Conservation (phyloP, 2,329 filamentous ascomycete species). For the Trichothecium sympodiale region DNA sequence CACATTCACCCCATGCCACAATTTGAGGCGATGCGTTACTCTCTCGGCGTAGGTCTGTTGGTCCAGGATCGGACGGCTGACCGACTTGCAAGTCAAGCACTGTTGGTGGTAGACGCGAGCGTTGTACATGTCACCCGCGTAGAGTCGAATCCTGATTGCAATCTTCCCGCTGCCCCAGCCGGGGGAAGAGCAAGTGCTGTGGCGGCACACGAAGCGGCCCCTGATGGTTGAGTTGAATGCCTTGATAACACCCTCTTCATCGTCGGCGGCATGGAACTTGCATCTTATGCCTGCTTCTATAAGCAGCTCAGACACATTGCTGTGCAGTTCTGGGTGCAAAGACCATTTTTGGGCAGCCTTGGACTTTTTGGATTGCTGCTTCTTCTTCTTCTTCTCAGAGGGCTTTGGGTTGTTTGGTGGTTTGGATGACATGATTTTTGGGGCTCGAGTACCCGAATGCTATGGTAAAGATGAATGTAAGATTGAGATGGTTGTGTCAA, state of each 20-base stretch:
- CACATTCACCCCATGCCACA: slow-evolving; percentile 18
- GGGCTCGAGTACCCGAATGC: no score
- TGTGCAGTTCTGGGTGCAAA: no score
- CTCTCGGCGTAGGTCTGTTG: slow-evolving; percentile 20
- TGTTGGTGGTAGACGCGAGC: slow-evolving; percentile 24
- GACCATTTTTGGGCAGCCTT: no score
- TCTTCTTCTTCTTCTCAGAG: no score
- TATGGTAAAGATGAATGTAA: no score
- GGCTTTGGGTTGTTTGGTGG: no score
- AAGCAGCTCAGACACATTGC: no score
- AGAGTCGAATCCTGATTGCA: slow-evolving; percentile 21
- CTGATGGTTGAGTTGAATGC: slow-evolving; percentile 5
- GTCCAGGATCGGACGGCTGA: slow-evolving; percentile 16
- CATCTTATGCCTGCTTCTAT: not conserved
- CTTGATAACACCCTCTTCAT: slow-evolving; percentile 6
- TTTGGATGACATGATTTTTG: no score
- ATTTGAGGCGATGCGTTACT: slow-evolving; percentile 23
- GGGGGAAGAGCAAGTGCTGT: slow-evolving; percentile 9
- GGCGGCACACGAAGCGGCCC: slow-evolving; percentile 17
- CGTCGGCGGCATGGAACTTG: slow-evolving; percentile 13
- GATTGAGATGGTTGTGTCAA: no score
- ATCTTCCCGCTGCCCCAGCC: slow-evolving; percentile 23
- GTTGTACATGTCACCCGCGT: slow-evolving; percentile 18
- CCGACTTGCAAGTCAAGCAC: slow-evolving; percentile 17
- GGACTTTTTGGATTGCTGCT: no score